These are phyloP conservation scores for Pseudogymnoascus sp. DNA, from an alignment of 2,329 filamentous ascomycete species.

Conservation along the genomic window DNA sequence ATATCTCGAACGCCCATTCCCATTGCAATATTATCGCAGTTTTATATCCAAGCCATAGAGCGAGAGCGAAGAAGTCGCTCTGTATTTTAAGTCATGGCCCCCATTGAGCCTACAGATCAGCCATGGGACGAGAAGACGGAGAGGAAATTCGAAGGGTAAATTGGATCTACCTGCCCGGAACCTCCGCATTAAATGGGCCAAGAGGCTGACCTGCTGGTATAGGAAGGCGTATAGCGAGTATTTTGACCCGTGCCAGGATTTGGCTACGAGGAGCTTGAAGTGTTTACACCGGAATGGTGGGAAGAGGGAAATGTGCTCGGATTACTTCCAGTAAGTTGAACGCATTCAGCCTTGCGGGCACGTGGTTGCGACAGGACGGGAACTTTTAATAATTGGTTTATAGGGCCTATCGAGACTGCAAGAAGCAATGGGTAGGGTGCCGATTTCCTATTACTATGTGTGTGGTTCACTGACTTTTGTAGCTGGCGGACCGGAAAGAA, in stretches of 20 bases:
- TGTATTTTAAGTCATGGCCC: neutral
- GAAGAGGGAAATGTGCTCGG: conserved; percentile 80
- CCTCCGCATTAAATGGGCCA: neutral
- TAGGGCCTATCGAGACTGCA: conserved; percentile 89
- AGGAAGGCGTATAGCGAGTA: conserved; percentile 87
- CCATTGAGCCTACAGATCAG: neutral
- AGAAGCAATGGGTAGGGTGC: conserved; percentile 79
- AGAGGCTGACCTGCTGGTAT: conserved; percentile 12
- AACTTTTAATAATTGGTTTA: conserved; percentile 8
- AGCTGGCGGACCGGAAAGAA: conserved; percentile 40
- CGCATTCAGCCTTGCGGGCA: neutral
- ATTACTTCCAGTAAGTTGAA: conserved; percentile 87
- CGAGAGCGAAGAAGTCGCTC: neutral
- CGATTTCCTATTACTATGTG: neutral
- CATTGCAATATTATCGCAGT: neutral
- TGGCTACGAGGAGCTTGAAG: conserved; percentile 73
- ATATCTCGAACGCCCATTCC: neutral
- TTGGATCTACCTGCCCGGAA: conserved; percentile 10
- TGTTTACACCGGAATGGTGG: conserved; percentile 85
- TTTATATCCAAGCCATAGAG: neutral
- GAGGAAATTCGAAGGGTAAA: conserved; percentile 57
- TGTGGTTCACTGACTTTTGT: neutral
- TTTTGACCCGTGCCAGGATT: conserved; percentile 92
- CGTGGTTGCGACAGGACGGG: conserved; percentile 13
- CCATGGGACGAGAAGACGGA: conserved; percentile 54